These are phyloP conservation scores for Apiotrichum akiyoshidainum DNA, from an alignment of 1,284 basidiomycete species.

Conservation along the genomic window DNA sequence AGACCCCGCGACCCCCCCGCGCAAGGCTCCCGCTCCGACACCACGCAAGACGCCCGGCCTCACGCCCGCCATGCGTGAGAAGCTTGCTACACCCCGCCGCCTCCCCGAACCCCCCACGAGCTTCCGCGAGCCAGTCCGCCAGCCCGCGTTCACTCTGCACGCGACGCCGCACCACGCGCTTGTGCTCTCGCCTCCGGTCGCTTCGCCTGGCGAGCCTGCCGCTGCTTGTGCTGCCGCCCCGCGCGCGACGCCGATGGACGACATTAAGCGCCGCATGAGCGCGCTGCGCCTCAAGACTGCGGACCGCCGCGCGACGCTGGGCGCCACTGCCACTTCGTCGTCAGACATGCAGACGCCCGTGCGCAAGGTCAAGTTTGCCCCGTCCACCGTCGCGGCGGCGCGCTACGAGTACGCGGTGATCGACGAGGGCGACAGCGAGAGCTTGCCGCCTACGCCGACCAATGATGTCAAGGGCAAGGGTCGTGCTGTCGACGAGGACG, in stretches of 20 bases:
- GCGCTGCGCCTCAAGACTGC: conserved; percentile 21
- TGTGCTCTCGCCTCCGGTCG: neutral
- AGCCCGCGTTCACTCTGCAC: conserved; percentile 13
- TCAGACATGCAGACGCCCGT: too few species aligned
- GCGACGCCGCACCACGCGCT: conserved; percentile 38
- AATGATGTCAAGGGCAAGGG: too few species aligned
- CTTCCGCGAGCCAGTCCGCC: conserved; percentile 31
- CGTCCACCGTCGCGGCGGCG: neutral
- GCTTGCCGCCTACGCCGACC: conserved; percentile 6
- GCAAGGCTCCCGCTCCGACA: neutral
- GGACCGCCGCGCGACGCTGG: too few species aligned
- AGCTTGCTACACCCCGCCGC: conserved; percentile 39
- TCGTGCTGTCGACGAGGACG: too few species aligned
- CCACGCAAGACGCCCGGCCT: conserved; percentile 6
- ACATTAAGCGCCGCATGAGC: conserved; percentile 33
- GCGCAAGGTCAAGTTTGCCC: neutral
- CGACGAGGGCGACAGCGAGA: conserved; percentile 15
- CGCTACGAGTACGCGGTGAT: neutral
- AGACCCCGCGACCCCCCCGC: neutral
- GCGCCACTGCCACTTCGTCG: too few species aligned
- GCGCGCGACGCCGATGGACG: conserved; percentile 32
- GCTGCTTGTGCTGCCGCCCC: neutral
- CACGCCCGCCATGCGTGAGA: conserved; percentile 9
- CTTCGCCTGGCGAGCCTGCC: too few species aligned
- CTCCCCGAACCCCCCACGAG: conserved; percentile 34